Evolutionary conservation across 352 stramenopile species (phyloP).

Genomic region (Salisapilia sapeloensis): DNA sequence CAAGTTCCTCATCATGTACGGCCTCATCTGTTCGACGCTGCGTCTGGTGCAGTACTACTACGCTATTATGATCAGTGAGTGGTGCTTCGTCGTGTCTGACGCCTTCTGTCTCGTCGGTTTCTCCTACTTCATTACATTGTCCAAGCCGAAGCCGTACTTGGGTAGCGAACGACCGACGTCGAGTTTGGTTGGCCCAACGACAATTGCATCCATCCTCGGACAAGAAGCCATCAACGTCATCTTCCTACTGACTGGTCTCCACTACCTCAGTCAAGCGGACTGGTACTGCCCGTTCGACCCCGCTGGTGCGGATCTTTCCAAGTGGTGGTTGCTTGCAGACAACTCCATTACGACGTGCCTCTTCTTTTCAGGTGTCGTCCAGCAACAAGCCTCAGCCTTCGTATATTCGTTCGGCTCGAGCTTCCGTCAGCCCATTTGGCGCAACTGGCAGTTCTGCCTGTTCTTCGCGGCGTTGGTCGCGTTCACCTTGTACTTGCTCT

Average conservation of each 20-base stretch:
- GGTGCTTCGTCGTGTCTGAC: slow-evolving; percentile 52
- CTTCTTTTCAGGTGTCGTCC: slow-evolving; percentile 6
- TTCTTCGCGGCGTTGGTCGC: slow-evolving; percentile 7
- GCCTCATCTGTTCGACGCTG: slow-evolving; percentile 43
- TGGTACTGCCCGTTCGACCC: slow-evolving; percentile 22
- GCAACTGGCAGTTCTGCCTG: slow-evolving; percentile 13
- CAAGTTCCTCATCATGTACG: slow-evolving; percentile 84
- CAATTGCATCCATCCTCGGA: slow-evolving; percentile 18
- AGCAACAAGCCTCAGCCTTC: slow-evolving; percentile 9
- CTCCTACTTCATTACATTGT: slow-evolving; percentile 56
- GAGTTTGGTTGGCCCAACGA: slow-evolving; percentile 29
- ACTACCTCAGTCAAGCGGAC: slow-evolving; percentile 6
- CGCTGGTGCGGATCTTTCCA: slow-evolving; percentile 11
- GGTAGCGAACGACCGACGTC: slow-evolving; percentile 25
- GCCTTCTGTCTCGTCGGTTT: slow-evolving; percentile 42
- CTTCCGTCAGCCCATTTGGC: slow-evolving; percentile 18
- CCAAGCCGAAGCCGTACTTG: slow-evolving; percentile 24
- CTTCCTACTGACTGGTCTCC: slow-evolving; percentile 15
- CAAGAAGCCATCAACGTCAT: slow-evolving; percentile 24
- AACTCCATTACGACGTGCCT: slow-evolving; percentile 10
- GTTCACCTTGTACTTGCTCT: slow-evolving; percentile 10
- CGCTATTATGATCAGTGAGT: slow-evolving; percentile 47
- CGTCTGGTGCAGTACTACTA: slow-evolving; percentile 61
- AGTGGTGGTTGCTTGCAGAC: slow-evolving; percentile 19
- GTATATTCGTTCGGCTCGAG: slow-evolving; percentile 19